Conservation (phyloP, 768 basidiomycete genomes). For the Daedalea quercina region DNA sequence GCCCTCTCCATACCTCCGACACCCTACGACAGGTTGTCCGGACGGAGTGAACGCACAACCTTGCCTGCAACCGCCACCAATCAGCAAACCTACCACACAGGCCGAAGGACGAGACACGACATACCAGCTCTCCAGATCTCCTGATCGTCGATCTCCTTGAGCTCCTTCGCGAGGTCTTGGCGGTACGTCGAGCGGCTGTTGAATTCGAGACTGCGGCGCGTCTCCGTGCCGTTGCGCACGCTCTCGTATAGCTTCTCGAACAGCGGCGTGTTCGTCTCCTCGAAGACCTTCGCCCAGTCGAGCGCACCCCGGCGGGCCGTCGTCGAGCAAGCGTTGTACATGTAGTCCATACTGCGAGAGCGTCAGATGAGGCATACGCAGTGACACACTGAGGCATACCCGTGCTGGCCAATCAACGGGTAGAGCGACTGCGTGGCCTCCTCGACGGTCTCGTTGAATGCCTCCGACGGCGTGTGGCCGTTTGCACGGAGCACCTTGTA, state of each 20-base stretch:
- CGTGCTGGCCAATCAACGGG: slow-evolving; percentile 93
- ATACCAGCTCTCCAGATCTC: slow-evolving; percentile 96
- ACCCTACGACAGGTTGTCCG: slow-evolving; percentile 61
- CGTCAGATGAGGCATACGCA: neutral
- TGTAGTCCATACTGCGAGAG: slow-evolving; percentile 85
- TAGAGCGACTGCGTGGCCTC: slow-evolving; percentile 99
- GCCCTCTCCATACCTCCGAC: neutral
- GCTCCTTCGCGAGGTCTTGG: slow-evolving; percentile 85
- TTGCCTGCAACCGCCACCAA: slow-evolving; percentile 45
- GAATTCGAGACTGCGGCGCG: slow-evolving; percentile 94
- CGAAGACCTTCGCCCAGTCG: slow-evolving; percentile 98
- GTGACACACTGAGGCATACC: slow-evolving; percentile 38
- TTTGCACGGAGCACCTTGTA: slow-evolving; percentile 97
- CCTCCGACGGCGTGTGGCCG: slow-evolving; percentile 95
- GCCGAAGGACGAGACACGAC: too few species aligned
- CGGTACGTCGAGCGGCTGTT: slow-evolving; percentile 91
- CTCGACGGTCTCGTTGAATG: slow-evolving; percentile 99
- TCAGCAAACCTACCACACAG: too few species aligned
- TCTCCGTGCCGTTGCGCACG: slow-evolving; percentile 93
- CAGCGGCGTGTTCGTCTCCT: slow-evolving; percentile 88
- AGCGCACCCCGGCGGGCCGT: slow-evolving; percentile 98
- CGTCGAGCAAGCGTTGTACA: slow-evolving; percentile 99
- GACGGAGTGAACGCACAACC: slow-evolving; percentile 83
- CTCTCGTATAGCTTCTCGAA: slow-evolving; percentile 95
- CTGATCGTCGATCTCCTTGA: slow-evolving; percentile 93